A percentile compares a stretch with the other conserved stretches of the same genome.
These are phyloP conservation scores for Letharia columbiana DNA, from an alignment of 495 filamentous ascomycete species.

Conservation along the genomic window DNA sequence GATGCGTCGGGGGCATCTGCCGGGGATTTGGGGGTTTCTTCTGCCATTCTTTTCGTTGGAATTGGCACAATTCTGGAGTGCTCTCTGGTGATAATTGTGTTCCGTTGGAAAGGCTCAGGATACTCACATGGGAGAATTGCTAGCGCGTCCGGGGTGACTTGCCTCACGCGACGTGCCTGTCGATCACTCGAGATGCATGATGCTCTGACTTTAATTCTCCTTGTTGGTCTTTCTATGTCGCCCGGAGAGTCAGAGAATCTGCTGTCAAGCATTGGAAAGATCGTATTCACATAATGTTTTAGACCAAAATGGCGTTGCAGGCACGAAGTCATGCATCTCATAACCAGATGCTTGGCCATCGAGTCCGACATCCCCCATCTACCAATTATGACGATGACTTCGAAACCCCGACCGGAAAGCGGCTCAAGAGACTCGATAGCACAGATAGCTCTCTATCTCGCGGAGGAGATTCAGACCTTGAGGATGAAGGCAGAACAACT, in stretches of 20 bases:
- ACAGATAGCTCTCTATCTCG: constrained; percentile 28
- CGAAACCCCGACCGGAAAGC: constrained; percentile 29
- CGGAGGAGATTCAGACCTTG: constrained; percentile 9
- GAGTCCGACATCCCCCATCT: constrained; percentile 32
- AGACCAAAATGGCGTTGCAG: constrained; percentile 23
- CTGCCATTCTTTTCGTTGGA: constrained; percentile 4
- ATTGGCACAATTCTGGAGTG: not conserved
- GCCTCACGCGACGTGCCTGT: constrained; percentile 4
- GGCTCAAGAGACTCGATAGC: constrained; percentile 32
- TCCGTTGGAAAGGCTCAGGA: not conserved
- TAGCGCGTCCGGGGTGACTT: not conserved
- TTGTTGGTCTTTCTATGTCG: not conserved
- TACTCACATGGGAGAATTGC: not conserved
- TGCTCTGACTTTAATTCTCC: not conserved
- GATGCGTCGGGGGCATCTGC: constrained; percentile 5
- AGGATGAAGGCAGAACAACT: constrained; percentile 8
- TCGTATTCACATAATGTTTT: not conserved
- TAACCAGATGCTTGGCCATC: constrained; percentile 31
- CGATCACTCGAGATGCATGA: constrained; percentile 1
- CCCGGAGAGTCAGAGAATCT: no score
- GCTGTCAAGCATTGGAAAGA: no score
- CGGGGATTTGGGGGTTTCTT: not conserved
- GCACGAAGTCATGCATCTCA: constrained; percentile 20
- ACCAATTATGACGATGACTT: constrained; percentile 34
- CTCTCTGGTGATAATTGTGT: not conserved